phyloP scores from a whole-genome alignment of 768 basidiomycete genomes.

The Amanita exitialis region DNA sequence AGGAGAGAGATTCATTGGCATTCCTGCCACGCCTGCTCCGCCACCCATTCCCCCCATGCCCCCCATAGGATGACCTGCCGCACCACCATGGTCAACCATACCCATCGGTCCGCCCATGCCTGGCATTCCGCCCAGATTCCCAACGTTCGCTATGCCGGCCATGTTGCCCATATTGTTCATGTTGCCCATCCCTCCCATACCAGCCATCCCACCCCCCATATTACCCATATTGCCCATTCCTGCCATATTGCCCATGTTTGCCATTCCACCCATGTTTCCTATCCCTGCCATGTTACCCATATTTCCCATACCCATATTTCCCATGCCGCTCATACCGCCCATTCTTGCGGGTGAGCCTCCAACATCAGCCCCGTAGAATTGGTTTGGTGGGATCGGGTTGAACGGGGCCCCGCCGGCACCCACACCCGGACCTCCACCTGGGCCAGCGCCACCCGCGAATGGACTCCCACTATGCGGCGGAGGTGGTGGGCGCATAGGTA shows the following conservation, averaged over 20 bases:
- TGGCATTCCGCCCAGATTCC: conserved; percentile 8
- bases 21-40: conserved; percentile 4
- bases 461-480: conserved; percentile 14
- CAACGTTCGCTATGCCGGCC: conserved; percentile 9
- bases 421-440: background rate
- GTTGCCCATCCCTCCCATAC: conserved; percentile 13
- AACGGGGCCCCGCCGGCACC: conserved; percentile 17
- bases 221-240: conserved; percentile 9
- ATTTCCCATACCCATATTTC: conserved; percentile 19
- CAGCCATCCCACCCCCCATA: conserved; percentile 8
- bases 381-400: conserved; percentile 19
- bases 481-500: conserved; percentile 19
- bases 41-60: conserved; percentile 4
- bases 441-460: background rate
- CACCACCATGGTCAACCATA: conserved; percentile 12
- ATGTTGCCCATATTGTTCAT: conserved; percentile 7
- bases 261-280: conserved; percentile 15
- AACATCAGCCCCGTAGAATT: conserved; percentile 20
- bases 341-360: conserved; percentile 25
- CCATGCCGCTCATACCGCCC: conserved; percentile 13
- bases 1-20: conserved; percentile 5
- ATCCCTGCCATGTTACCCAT: conserved; percentile 18
- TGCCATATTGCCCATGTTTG: conserved; percentile 20
- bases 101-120: conserved; percentile 11
- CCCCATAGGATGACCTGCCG: conserved; percentile 6